Evolutionary conservation across 2,329 filamentous ascomycete genomes (phyloP), one percentile per base, ranked within the genome.

Genomic region (Trichophyton simii): DNA sequence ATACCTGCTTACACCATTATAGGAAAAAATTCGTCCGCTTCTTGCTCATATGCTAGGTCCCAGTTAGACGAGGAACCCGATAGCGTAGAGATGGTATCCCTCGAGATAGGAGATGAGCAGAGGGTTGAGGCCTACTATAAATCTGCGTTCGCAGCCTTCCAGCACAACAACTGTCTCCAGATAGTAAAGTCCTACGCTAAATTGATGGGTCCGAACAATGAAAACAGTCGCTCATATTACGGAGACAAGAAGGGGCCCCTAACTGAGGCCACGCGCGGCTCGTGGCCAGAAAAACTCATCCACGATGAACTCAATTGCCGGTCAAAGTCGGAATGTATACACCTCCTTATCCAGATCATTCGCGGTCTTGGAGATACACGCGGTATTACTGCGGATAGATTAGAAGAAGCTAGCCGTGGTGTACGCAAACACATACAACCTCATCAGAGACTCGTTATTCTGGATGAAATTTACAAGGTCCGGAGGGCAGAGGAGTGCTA

Each of bases 281-380:
- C n/a, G 41, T 44, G 41, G 41, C 41, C 41, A 44, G 15, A n/a
- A 44, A 18, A 18, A 0, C 75, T 78, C 50, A 73, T 72, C 48
- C 77, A 80, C 68, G 76, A 72, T 66, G 78, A 79, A 66, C 78
- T 78, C 2, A 77, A 79, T 60, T 78, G 80, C 66, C 66, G 78
- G 25, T 70, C 72, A 58, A 78, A 77, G 68, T 71, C 75, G 75
- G 73, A 72, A 58, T 69, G 73, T 3, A 67, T 75, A 61, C 67
- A 69, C 31, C 71, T 76, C 22, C 65, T 76, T 38, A 68, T 76
- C 38, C 73, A 76, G 64, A 75, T 76, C 25, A 66, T 76, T 18
- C 72, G 74, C 59, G 71, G 72, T 22, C 71, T 76, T 60, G 66
- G 68, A n/a, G 61, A 64, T 13, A 59, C n/a, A 20, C n/a, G 69